Percentiles rank a stretch among this genome's conserved stretches.
phyloP scores from a whole-genome alignment of 1,284 basidiomycete genomes.

The Gymnopus androsaceus region DNA sequence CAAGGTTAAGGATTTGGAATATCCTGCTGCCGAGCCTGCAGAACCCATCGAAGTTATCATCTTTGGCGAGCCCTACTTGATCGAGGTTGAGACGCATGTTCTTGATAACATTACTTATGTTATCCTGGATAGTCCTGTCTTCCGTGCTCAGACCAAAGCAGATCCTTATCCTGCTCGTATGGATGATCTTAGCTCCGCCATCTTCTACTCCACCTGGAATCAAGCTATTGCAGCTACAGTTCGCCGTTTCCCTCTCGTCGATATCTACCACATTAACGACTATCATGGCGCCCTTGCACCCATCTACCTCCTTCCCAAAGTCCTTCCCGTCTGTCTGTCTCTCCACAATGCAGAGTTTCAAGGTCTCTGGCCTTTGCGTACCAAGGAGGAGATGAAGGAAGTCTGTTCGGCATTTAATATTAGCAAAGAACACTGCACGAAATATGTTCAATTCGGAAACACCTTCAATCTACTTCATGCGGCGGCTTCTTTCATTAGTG shows the following conservation, averaged over 20 bases:
- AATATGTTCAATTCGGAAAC: conserved; percentile 96
- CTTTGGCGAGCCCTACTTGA: conserved; percentile 91
- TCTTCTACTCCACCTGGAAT: conserved; percentile 97
- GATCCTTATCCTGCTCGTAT: conserved; percentile 94
- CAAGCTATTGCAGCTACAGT: conserved; percentile 91
- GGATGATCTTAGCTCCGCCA: conserved; percentile 93
- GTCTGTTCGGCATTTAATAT: conserved; percentile 96
- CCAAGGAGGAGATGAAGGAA: conserved; percentile 96
- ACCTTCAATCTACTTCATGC: conserved; percentile 94
- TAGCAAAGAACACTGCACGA: conserved; percentile 90
- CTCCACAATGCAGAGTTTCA: conserved; percentile 96
- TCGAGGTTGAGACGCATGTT: conserved; percentile 89
- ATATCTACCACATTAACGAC: conserved; percentile 89
- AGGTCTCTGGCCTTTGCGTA: conserved; percentile 90
- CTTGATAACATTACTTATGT: conserved; percentile 94
- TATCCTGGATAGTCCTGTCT: conserved; percentile 90
- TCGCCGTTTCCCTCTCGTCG: conserved; percentile 79
- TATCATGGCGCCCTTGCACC: conserved; percentile 91
- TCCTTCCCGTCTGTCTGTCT: conserved; percentile 86
- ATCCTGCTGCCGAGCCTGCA: conserved; percentile 83
- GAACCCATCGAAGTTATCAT: conserved; percentile 95
- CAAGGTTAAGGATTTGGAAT: conserved; percentile 91
- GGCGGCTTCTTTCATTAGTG: conserved; percentile 87
- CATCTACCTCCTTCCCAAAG: conserved; percentile 87
- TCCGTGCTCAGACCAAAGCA: conserved; percentile 91